A percentile compares a stretch with the other conserved stretches of the same genome.
phyloP scores from a whole-genome alignment of 2,329 filamentous ascomycete genomes.

The Fusarium succisae region DNA sequence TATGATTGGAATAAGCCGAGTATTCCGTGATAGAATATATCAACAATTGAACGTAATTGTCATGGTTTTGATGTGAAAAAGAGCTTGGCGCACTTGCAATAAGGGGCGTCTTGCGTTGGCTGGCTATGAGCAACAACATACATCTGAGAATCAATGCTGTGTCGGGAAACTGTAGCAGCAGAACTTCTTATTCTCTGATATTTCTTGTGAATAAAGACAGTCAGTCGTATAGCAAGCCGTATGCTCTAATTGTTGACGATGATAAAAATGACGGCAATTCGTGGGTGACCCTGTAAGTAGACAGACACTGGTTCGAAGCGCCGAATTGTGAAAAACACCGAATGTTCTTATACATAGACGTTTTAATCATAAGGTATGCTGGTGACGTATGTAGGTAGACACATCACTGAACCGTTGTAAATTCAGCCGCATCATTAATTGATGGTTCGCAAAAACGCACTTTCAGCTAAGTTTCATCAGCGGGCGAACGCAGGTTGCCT shows the following conservation, averaged over 20 bases:
- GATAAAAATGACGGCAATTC: not conserved
- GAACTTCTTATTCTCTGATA: not conserved
- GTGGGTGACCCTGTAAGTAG: not conserved
- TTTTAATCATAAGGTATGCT: not conserved
- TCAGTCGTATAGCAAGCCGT: not conserved
- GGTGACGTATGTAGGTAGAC: not conserved
- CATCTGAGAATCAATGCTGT: not conserved
- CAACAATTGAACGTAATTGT: not conserved
- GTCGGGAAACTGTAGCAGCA: not conserved
- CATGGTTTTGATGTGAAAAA: not conserved
- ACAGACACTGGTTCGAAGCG: not conserved
- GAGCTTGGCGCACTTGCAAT: not conserved
- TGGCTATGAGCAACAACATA: not conserved
- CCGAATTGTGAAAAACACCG: not conserved
- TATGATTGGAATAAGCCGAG: not conserved
- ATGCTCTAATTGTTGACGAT: not conserved
- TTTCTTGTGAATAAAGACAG: not conserved
- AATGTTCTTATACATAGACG: not conserved
- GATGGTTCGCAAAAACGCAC: slow-evolving; percentile 25
- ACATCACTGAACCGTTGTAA: not conserved
- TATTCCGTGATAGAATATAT: not conserved
- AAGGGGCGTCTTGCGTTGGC: not conserved
- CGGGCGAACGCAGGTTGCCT: slow-evolving; percentile 30
- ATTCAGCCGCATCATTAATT: slow-evolving; percentile 22
- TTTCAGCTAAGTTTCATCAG: not conserved